Conservation (phyloP, 768 basidiomycete species). For the Macrocybe gigantea region DNA sequence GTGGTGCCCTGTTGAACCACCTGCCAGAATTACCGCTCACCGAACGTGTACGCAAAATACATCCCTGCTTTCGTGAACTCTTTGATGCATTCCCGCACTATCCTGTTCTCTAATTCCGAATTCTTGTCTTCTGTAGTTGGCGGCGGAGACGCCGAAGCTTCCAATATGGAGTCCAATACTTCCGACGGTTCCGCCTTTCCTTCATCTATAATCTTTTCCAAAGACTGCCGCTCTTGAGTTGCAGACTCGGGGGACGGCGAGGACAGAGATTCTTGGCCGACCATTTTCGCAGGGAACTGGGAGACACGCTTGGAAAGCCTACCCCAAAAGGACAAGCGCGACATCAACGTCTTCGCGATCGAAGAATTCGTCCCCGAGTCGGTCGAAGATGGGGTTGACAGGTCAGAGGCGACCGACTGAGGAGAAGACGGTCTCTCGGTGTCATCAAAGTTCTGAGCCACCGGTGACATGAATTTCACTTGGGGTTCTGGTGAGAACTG, state of each 20-base stretch:
- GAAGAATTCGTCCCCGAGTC: constrained; percentile 38
- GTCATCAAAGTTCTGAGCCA: constrained; percentile 17
- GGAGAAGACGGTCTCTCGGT: constrained; percentile 29
- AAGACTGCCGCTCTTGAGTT: constrained; percentile 25
- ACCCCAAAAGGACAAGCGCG: constrained; percentile 73
- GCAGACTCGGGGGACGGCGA: constrained; percentile 5
- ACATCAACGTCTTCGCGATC: constrained; percentile 57
- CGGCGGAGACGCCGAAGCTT: constrained; percentile 58
- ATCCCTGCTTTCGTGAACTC: constrained; percentile 82
- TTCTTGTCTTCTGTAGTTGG: constrained; percentile 59
- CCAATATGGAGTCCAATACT: constrained; percentile 52
- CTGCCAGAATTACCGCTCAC: constrained; percentile 29
- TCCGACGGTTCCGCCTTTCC: constrained; percentile 42
- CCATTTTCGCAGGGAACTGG: constrained; percentile 3
- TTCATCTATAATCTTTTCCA: constrained; percentile 41
- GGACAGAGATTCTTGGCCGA: constrained; percentile 14
- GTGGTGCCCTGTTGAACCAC: too few species aligned
- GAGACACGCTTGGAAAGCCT: constrained; percentile 44
- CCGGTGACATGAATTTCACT: constrained; percentile 38
- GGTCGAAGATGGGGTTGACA: constrained; percentile 52
- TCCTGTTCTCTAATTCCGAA: constrained; percentile 76
- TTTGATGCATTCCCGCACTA: constrained; percentile 70
- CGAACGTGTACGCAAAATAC: constrained; percentile 87
- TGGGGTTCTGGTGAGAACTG: constrained; percentile 47
- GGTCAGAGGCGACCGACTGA: constrained; percentile 40